These are phyloP conservation scores for Sutorius australiensis DNA, from an alignment of 768 basidiomycete species.

Conservation along the genomic window DNA sequence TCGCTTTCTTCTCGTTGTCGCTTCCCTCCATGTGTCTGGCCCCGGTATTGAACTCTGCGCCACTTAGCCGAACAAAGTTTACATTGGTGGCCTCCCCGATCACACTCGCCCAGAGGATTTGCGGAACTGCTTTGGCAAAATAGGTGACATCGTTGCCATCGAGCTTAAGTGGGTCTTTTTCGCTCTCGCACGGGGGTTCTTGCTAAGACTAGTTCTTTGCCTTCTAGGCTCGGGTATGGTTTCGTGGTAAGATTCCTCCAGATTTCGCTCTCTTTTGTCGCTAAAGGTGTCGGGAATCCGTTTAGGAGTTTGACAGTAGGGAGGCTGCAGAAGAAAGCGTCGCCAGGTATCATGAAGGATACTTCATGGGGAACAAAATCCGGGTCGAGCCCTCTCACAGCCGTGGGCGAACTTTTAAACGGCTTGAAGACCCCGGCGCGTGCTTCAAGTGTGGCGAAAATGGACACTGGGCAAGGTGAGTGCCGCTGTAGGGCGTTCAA, in stretches of 20 bases:
- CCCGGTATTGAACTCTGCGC: conserved; percentile 65
- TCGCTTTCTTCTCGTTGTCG: conserved; percentile 44
- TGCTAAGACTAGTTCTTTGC: conserved; percentile 4
- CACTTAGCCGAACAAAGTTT: conserved; percentile 89
- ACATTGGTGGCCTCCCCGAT: conserved; percentile 86
- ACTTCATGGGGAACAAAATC: conserved; percentile 91
- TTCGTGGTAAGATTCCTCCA: conserved; percentile 65
- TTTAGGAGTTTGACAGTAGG: conserved; percentile 76
- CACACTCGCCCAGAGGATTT: conserved; percentile 83
- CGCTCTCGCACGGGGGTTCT: conserved; percentile 11
- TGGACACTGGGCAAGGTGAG: conserved; percentile 88
- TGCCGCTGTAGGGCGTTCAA: conserved; percentile 1
- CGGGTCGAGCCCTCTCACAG: conserved; percentile 84
- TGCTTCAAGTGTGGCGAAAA: conserved; percentile 84
- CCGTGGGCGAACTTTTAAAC: conserved; percentile 76
- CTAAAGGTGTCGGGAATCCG: background rate
- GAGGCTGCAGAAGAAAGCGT: conserved; percentile 86
- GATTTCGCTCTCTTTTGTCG: background rate
- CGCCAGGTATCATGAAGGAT: conserved; percentile 83
- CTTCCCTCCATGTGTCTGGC: conserved; percentile 46
- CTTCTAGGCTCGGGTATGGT: conserved; percentile 73
- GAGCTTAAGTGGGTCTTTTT: conserved; percentile 71
- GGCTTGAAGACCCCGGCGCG: conserved; percentile 79
- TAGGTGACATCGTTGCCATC: conserved; percentile 69
- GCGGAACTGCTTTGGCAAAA: conserved; percentile 81